Evolutionary conservation across 768 basidiomycete species (phyloP).

Genomic region (Tylopilus intermedius): DNA sequence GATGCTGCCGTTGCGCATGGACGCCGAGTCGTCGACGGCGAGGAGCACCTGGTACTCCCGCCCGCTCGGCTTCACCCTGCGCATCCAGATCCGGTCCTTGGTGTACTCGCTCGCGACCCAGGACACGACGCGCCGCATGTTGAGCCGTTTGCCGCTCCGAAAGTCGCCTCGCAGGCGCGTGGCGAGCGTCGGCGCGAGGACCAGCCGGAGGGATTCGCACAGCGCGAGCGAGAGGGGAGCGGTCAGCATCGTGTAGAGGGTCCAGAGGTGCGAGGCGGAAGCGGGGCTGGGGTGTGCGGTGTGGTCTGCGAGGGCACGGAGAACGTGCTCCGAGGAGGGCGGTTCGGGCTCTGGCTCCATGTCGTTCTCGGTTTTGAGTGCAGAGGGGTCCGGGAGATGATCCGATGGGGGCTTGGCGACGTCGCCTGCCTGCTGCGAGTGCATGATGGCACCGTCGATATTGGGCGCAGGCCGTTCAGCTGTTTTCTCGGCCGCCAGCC

Average conservation of each 20-base stretch:
- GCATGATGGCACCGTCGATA: constrained; percentile 47
- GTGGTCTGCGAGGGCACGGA: constrained; percentile 17
- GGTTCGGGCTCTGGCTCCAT: constrained; percentile 15
- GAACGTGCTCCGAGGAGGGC: constrained; percentile 18
- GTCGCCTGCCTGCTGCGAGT: constrained; percentile 21
- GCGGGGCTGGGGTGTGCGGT: constrained; percentile 18
- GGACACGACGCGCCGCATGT: constrained; percentile 98
- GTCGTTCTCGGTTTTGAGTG: constrained; percentile 29
- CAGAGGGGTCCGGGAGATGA: constrained; percentile 23
- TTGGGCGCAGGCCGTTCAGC: constrained; percentile 26
- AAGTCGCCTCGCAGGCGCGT: constrained; percentile 96
- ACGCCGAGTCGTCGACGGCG: constrained; percentile 92
- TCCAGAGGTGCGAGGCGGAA: constrained; percentile 76
- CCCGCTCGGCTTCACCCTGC: constrained; percentile 87
- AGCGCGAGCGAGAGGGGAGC: constrained; percentile 86
- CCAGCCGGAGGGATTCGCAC: constrained; percentile 94
- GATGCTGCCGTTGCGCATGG: constrained; percentile 52
- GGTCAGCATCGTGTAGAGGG: constrained; percentile 84
- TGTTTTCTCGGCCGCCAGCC: constrained; percentile 27
- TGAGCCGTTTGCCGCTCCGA: constrained; percentile 92
- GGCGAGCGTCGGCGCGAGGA: constrained; percentile 90
- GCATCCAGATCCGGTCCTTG: constrained; percentile 98
- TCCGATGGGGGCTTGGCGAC: constrained; percentile 1
- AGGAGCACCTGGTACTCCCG: constrained; percentile 95
- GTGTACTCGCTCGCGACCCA: constrained; percentile 99